Conservation (phyloP, 2,329 filamentous ascomycete genomes). For the Penicillium nordicum region DNA sequence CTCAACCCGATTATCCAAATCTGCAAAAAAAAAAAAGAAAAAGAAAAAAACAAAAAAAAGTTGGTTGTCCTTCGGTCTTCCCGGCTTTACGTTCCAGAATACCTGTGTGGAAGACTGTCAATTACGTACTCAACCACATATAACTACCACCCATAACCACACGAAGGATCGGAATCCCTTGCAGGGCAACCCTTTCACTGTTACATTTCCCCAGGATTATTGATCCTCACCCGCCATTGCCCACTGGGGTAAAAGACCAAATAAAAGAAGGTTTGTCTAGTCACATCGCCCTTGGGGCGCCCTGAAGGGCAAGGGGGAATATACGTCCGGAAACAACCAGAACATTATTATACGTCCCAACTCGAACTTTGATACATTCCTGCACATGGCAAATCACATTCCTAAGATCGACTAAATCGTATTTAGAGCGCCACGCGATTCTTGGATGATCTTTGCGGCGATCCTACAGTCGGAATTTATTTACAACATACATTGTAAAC, state of each 20-base stretch:
- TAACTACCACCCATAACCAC: background rate
- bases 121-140: background rate
- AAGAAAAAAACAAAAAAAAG: no score
- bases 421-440: slow-evolving; percentile 19
- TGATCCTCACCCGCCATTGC: background rate
- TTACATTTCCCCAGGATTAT: background rate
- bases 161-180: slow-evolving; percentile 1
- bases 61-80: background rate
- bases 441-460: slow-evolving; percentile 9
- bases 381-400: slow-evolving; percentile 12
- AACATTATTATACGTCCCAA: background rate
- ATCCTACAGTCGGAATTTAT: background rate
- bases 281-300: slow-evolving; percentile 5
- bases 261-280: slow-evolving; percentile 13
- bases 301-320: slow-evolving; percentile 5
- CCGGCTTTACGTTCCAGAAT: slow-evolving; percentile 15
- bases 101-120: slow-evolving; percentile 8
- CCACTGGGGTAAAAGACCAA: slow-evolving; percentile 8
- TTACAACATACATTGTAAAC: background rate
- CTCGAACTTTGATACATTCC: slow-evolving; percentile 9
- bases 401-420: slow-evolving; percentile 16
- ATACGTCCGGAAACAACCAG: slow-evolving; percentile 17
- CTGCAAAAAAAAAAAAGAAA: background rate
- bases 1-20: background rate
- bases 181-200: background rate